Conservation (phyloP, 305 asterid genomes). For the Andrographis paniculata region DNA sequence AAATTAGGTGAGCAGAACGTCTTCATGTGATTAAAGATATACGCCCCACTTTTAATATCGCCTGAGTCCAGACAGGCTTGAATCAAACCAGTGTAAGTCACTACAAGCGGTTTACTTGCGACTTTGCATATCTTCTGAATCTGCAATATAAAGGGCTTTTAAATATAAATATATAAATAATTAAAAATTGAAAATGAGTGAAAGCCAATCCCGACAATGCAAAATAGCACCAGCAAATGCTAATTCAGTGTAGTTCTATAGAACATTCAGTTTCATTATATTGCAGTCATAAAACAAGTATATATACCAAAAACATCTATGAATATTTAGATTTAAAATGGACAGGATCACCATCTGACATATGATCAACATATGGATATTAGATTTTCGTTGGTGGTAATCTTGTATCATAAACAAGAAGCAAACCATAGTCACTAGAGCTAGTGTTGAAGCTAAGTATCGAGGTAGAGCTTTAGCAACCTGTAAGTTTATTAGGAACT, state of each 20-base stretch:
- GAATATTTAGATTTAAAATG: too few species aligned
- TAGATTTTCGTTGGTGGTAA: too few species aligned
- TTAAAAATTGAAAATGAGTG: conserved; percentile 11
- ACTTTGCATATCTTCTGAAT: conserved; percentile 85
- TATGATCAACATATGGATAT: too few species aligned
- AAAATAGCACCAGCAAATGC: neutral
- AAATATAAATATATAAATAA: neutral
- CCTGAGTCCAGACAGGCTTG: conserved; percentile 66
- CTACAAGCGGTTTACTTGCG: conserved; percentile 85
- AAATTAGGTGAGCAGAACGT: conserved; percentile 82
- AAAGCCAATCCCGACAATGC: neutral
- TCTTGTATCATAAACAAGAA: too few species aligned
- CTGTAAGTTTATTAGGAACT: too few species aligned
- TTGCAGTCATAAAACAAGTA: too few species aligned
- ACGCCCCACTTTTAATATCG: conserved; percentile 41
- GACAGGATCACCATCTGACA: too few species aligned
- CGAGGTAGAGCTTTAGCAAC: too few species aligned
- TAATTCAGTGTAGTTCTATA: neutral
- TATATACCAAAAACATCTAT: too few species aligned
- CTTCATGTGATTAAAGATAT: conserved; percentile 67
- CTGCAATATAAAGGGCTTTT: conserved; percentile 48
- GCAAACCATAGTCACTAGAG: too few species aligned
- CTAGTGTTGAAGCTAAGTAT: too few species aligned
- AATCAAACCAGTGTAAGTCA: conserved; percentile 87
- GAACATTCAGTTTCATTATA: too few species aligned